Evolutionary conservation across 306 rosid species (phyloP).

Genomic region (Fragaria ananassa): DNA sequence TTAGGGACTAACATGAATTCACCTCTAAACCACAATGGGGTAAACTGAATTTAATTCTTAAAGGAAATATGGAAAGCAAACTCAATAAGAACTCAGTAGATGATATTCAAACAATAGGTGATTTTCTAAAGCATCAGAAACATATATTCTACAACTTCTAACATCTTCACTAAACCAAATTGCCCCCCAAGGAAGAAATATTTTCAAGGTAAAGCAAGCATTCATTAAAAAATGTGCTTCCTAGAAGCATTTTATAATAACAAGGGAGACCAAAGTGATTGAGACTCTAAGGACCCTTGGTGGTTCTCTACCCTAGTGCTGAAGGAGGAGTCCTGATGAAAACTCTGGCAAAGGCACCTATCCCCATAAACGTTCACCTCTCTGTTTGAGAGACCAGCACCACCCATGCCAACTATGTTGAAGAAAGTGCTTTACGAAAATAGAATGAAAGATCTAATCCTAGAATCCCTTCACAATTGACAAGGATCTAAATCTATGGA

Average conservation of each 20-base stretch:
- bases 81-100: constrained; percentile 5
- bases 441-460: background rate
- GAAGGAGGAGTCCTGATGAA: background rate
- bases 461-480: background rate
- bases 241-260: background rate
- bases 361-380: background rate
- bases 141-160: background rate
- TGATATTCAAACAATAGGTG: constrained; percentile 1
- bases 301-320: background rate
- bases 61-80: background rate
- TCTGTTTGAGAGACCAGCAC: background rate
- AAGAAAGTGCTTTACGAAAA: background rate
- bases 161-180: background rate
- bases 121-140: background rate
- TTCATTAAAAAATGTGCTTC: background rate
- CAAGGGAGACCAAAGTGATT: background rate
- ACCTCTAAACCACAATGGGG: no score
- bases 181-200: constrained; percentile 1
- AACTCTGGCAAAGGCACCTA: background rate
- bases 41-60: no score
- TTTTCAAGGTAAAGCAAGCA: background rate
- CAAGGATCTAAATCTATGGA: background rate
- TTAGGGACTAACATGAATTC: no score
- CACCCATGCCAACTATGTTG: background rate
- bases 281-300: background rate